A percentile compares a stretch with the other conserved stretches of the same genome.
These are phyloP conservation scores for Pittosporum tobira DNA, from an alignment of 129 eudicot species.

Conservation along the genomic window DNA sequence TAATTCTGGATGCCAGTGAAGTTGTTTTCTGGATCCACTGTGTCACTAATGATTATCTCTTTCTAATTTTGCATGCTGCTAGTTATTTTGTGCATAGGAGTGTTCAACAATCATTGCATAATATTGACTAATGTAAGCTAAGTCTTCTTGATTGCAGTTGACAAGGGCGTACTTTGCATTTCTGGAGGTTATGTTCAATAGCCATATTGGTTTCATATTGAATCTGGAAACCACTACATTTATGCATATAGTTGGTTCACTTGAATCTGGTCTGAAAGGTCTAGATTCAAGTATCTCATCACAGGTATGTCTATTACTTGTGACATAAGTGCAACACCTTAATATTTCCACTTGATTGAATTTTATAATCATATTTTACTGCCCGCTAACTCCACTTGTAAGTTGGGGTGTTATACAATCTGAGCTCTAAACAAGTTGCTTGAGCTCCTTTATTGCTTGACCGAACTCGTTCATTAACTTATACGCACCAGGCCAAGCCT, in stretches of 20 bases:
- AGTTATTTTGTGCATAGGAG: too few relatives aligned
- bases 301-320: slow-evolving; percentile 45
- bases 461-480: too few relatives aligned
- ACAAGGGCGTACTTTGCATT: slow-evolving; percentile 87
- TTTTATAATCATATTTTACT: neutral
- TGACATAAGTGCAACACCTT: neutral
- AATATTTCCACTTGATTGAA: neutral
- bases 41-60: neutral
- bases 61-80: neutral
- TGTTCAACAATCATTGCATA: too few relatives aligned
- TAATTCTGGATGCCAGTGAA: neutral
- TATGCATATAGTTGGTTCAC: slow-evolving; percentile 82
- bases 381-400: neutral
- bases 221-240: slow-evolving; percentile 74
- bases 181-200: slow-evolving; percentile 85
- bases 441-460: too few relatives aligned
- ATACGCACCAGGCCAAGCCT: too few relatives aligned
- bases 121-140: neutral
- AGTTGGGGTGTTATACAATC: neutral
- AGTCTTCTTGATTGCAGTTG: slow-evolving; percentile 44
- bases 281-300: slow-evolving; percentile 84
- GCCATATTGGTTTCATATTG: slow-evolving; percentile 66
- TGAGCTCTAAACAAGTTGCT: too few relatives aligned
- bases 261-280: slow-evolving; percentile 92
- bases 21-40: neutral